Conservation (phyloP, 2,329 filamentous ascomycete genomes). For the Penicillium janthinellum region DNA sequence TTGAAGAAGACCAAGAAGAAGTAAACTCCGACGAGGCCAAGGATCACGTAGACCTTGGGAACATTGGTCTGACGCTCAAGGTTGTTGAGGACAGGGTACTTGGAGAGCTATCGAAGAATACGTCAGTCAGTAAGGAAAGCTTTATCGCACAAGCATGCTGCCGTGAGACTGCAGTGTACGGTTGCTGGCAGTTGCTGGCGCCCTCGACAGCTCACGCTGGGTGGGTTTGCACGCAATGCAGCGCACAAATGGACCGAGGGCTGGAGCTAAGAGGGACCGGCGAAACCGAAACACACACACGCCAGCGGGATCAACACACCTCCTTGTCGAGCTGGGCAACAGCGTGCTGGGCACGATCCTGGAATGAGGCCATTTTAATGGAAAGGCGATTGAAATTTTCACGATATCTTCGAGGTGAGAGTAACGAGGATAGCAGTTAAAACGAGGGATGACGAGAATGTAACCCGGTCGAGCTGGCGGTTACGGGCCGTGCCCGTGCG, state of each 20-base stretch:
- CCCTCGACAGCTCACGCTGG: background rate
- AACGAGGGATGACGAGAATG: constrained; percentile 32
- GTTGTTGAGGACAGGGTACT: constrained; percentile 68
- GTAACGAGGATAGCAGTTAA: constrained; percentile 13
- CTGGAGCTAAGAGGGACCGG: constrained; percentile 23
- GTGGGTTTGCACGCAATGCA: constrained; percentile 3
- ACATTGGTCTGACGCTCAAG: constrained; percentile 69
- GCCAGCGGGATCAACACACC: constrained; percentile 48
- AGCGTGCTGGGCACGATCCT: constrained; percentile 64
- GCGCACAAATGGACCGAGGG: constrained; percentile 18
- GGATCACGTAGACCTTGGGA: constrained; percentile 68
- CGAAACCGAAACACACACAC: constrained; percentile 21
- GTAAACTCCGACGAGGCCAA: constrained; percentile 66
- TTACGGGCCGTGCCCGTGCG: constrained; percentile 19
- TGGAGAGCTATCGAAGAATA: constrained; percentile 57
- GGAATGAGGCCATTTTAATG: constrained; percentile 51
- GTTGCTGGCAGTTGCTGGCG: background rate
- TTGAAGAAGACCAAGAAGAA: constrained; percentile 74
- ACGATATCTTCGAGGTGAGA: constrained; percentile 9
- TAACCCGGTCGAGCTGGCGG: constrained; percentile 27
- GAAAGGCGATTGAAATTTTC: constrained; percentile 13
- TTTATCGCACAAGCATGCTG: background rate
- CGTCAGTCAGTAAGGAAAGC: constrained; percentile 7
- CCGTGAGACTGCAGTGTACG: background rate
- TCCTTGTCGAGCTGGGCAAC: constrained; percentile 70